phyloP scores from a whole-genome alignment of 2,329 filamentous ascomycete species.

The Penicillium psychrosexuale region DNA sequence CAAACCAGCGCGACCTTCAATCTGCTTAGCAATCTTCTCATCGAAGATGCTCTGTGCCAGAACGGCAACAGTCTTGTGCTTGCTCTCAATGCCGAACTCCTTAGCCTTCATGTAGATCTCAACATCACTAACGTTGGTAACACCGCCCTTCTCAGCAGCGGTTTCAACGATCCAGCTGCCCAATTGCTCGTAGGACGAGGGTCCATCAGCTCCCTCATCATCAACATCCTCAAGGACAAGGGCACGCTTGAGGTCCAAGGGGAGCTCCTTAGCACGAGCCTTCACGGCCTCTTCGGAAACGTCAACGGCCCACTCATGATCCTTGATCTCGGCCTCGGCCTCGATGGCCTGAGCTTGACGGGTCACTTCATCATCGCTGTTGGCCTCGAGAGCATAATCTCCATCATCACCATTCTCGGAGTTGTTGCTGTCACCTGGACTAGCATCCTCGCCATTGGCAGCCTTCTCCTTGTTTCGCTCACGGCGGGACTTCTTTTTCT shows the following conservation, averaged over 20 bases:
- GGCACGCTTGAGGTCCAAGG: constrained; percentile 90
- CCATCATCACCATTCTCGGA: constrained; percentile 62
- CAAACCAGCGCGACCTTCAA: constrained; percentile 76
- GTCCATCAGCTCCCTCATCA: constrained; percentile 74
- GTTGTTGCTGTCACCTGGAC: constrained; percentile 64
- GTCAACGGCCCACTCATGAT: constrained; percentile 93
- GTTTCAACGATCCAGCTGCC: constrained; percentile 86
- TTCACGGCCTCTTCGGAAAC: constrained; percentile 94
- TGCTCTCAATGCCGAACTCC: constrained; percentile 88
- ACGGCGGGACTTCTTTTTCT: constrained; percentile 85
- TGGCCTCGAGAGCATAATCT: constrained; percentile 65
- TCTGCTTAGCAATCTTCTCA: constrained; percentile 83
- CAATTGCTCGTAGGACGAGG: constrained; percentile 81
- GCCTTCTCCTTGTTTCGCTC: constrained; percentile 74
- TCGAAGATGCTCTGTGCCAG: constrained; percentile 93
- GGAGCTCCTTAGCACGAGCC: constrained; percentile 87
- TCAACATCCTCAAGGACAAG: constrained; percentile 78
- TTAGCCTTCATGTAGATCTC: constrained; percentile 96
- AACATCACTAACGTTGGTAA: constrained; percentile 79
- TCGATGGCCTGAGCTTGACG: constrained; percentile 74
- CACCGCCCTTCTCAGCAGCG: constrained; percentile 65
- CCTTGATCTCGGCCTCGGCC: constrained; percentile 65
- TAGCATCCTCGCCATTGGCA: constrained; percentile 56
- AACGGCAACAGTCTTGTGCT: constrained; percentile 89
- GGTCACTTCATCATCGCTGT: constrained; percentile 88